Evolutionary conservation across 1,139 yeast species (phyloP).

Genomic region (Saccharomyces pastorianus): DNA sequence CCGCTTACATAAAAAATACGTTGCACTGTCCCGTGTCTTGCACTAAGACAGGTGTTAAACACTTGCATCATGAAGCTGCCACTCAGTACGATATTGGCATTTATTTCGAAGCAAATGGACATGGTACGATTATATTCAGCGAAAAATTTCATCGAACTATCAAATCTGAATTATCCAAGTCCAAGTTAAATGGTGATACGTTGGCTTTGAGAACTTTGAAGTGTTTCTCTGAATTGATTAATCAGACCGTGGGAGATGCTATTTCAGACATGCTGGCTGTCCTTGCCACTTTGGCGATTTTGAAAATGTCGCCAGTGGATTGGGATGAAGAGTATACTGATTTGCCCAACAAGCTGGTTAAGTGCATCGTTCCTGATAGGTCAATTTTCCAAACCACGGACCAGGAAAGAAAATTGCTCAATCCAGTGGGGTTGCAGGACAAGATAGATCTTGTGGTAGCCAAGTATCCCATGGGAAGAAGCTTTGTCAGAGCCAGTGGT

Average conservation of each 20-base stretch:
- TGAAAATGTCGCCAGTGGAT: conserved; percentile 49
- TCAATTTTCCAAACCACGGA: conserved; percentile 72
- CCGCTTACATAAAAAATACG: conserved; percentile 54
- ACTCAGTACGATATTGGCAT: conserved; percentile 80
- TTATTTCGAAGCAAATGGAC: conserved; percentile 98
- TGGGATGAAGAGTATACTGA: conserved; percentile 81
- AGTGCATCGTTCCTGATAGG: conserved; percentile 79
- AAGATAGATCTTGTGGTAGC: conserved; percentile 60
- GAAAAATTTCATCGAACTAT: conserved; percentile 40
- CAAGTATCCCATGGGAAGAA: conserved; percentile 57
- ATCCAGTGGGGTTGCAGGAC: conserved; percentile 71
- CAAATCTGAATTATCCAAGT: conserved; percentile 29
- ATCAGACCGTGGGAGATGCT: conserved; percentile 97
- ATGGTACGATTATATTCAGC: conserved; percentile 87
- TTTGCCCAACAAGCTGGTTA: conserved; percentile 75
- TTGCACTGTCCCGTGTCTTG: conserved; percentile 75
- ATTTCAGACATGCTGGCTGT: conserved; percentile 80
- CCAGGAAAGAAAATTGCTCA: conserved; percentile 75
- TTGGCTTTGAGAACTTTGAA: conserved; percentile 45
- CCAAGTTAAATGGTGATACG: conserved; percentile 32
- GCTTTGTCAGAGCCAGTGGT: conserved; percentile 94
- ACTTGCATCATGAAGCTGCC: conserved; percentile 83
- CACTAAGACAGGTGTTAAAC: conserved; percentile 95
- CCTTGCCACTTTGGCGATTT: conserved; percentile 52
- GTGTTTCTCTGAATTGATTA: conserved; percentile 61